A percentile compares a stretch with the other conserved stretches of the same genome.
Evolutionary conservation across 2,329 filamentous ascomycete genomes (phyloP).

Genomic region (Leptosphaerulina australis): DNA sequence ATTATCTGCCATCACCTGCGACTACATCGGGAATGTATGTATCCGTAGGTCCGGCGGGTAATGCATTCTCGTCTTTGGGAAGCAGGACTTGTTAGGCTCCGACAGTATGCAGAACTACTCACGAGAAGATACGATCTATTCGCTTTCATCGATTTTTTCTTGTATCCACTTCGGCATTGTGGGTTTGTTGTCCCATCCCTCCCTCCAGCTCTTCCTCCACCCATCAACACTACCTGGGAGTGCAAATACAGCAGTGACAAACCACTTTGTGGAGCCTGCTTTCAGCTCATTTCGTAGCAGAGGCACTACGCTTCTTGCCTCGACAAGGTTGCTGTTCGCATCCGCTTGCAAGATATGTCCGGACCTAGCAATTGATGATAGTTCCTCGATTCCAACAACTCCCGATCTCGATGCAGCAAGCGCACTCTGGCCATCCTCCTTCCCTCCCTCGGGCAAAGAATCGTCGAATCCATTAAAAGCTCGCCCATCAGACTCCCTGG

Average conservation of each 20-base stretch:
- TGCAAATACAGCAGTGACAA: conserved; percentile 73
- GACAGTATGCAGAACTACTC: no score
- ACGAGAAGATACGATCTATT: no score
- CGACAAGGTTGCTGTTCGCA: conserved; percentile 77
- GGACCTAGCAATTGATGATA: conserved; percentile 51
- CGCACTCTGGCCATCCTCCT: conserved; percentile 39
- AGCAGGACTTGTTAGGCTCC: no score
- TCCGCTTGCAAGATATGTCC: conserved; percentile 76
- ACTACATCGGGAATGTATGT: conserved; percentile 60
- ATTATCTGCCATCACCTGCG: conserved; percentile 54
- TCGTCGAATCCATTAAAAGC: conserved; percentile 53
- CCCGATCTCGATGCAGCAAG: conserved; percentile 58
- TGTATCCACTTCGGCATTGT: conserved; percentile 65
- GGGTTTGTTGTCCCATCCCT: conserved; percentile 64
- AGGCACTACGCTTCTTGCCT: conserved; percentile 74
- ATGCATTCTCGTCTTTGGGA: no score
- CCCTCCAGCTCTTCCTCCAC: conserved; percentile 50
- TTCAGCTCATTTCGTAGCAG: conserved; percentile 68
- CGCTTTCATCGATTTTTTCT: conserved; percentile 25
- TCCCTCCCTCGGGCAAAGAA: conserved; percentile 50
- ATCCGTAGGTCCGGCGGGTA: conserved; percentile 53
- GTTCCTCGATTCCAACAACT: conserved; percentile 58
- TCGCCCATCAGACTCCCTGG: conserved; percentile 65
- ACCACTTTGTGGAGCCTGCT: conserved; percentile 66
- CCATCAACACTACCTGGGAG: conserved; percentile 64